These are phyloP conservation scores for Ophiocordyceps camponoti-rufipedis DNA, from an alignment of 2,329 filamentous ascomycete species.

Conservation along the genomic window DNA sequence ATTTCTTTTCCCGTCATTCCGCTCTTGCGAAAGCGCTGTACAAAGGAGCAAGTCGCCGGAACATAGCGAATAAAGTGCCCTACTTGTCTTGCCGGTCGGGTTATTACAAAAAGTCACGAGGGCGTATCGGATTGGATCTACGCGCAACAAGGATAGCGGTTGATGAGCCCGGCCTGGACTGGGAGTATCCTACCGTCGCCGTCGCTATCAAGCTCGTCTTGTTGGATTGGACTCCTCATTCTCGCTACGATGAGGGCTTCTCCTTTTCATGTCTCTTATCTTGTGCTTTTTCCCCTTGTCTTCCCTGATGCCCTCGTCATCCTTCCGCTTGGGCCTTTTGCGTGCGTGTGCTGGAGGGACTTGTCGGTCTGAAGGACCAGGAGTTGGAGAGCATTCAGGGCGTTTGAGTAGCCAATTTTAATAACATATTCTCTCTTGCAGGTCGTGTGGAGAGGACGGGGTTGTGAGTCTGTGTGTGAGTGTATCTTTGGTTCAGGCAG, in stretches of 20 bases:
- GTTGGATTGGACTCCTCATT: neutral
- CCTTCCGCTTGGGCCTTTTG: neutral
- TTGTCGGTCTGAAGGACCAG: neutral
- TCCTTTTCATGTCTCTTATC: neutral
- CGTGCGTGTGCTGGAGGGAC: neutral
- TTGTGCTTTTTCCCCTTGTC: neutral
- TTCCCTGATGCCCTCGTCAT: too few species aligned
- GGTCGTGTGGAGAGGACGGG: neutral
- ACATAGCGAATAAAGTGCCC: neutral
- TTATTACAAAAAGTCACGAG: neutral
- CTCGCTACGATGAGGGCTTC: neutral
- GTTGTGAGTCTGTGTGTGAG: neutral
- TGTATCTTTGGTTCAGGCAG: neutral
- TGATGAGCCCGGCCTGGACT: neutral
- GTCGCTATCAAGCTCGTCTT: neutral
- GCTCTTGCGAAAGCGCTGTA: constrained; percentile 5
- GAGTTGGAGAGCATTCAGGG: neutral
- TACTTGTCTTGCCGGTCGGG: neutral
- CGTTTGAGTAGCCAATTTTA: neutral
- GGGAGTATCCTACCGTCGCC: neutral
- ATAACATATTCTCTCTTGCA: neutral
- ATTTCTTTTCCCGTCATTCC: neutral
- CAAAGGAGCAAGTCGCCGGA: constrained; percentile 4
- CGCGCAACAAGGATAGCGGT: neutral
- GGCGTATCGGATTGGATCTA: neutral